phyloP scores from a whole-genome alignment of 345 rosid genomes.

The Noccaea bulbosa region DNA sequence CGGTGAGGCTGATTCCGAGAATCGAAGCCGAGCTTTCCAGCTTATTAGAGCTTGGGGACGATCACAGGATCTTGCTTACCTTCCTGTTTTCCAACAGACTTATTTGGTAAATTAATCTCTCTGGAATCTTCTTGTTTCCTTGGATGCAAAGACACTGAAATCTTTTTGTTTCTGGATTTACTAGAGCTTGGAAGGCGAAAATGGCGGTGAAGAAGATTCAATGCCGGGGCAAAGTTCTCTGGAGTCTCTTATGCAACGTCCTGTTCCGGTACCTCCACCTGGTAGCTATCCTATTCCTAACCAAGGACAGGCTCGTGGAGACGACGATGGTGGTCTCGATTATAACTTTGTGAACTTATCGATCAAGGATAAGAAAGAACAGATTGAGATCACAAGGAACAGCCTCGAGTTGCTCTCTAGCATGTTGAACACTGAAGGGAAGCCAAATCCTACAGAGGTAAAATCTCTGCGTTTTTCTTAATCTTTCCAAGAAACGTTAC shows the following conservation, averaged over 20 bases:
- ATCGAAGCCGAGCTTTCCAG: conserved; percentile 62
- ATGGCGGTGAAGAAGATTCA: conserved; percentile 44
- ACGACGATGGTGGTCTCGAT: conserved; percentile 35
- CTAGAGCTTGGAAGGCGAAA: conserved; percentile 62
- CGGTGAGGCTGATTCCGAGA: conserved; percentile 55
- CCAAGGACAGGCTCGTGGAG: conserved; percentile 42
- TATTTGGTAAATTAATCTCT: conserved; percentile 50
- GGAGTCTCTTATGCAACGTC: conserved; percentile 62
- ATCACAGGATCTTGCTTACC: conserved; percentile 72
- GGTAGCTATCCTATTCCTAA: conserved; percentile 59
- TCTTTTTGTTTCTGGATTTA: background rate
- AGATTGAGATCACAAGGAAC: conserved; percentile 63
- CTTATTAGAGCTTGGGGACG: conserved; percentile 84
- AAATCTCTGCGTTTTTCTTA: background rate
- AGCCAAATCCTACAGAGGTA: conserved; percentile 62
- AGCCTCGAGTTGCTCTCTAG: conserved; percentile 81
- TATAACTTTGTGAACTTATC: conserved; percentile 53
- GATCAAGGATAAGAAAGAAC: conserved; percentile 62
- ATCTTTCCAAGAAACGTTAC: background rate
- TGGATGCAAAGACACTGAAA: background rate
- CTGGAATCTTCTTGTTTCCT: background rate
- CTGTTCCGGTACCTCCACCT: conserved; percentile 60
- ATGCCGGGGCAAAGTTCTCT: conserved; percentile 43
- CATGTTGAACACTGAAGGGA: conserved; percentile 61
- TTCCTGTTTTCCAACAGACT: conserved; percentile 82